Percentiles rank a stretch among this genome's conserved stretches.
Conservation (phyloP, 2,329 filamentous ascomycete genomes). For the Ceratocystis colombiana region DNA sequence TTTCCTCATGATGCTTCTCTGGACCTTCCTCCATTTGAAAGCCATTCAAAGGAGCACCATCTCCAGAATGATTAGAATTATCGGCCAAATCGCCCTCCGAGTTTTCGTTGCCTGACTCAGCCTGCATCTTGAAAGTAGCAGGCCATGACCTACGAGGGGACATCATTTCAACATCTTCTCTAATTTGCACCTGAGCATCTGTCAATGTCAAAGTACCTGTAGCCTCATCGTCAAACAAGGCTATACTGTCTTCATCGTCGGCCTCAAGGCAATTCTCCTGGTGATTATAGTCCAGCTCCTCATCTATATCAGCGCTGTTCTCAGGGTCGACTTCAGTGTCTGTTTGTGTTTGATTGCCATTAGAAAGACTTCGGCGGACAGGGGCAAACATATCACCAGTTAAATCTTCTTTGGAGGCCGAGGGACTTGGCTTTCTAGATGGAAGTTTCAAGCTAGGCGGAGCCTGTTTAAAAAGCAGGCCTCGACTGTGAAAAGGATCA, state of each 20-base stretch:
- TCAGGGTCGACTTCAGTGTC: conserved; percentile 22
- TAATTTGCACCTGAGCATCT: conserved; percentile 20
- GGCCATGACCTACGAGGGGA: conserved; percentile 13
- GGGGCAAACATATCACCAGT: conserved; percentile 25
- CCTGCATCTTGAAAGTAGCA: conserved; percentile 11
- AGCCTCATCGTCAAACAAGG: conserved; percentile 23
- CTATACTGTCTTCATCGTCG: conserved; percentile 21
- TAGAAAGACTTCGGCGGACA: conserved; percentile 21
- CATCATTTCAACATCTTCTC: conserved; percentile 24
- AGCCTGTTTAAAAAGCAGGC: conserved; percentile 20
- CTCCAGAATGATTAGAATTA: not conserved
- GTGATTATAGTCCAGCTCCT: too few species aligned
- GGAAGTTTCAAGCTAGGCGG: conserved; percentile 24
- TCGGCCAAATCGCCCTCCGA: not conserved
- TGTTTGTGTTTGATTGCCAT: not conserved
- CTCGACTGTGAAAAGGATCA: conserved; percentile 17
- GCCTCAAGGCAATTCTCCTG: not conserved
- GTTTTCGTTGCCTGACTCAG: conserved; percentile 3
- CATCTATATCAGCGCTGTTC: conserved; percentile 12
- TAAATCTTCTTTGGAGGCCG: conserved; percentile 19
- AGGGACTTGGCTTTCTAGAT: conserved; percentile 13
- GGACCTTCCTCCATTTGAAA: not conserved
- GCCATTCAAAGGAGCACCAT: not conserved
- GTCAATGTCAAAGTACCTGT: conserved; percentile 23
- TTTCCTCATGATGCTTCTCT: not conserved